phyloP scores from a whole-genome alignment of 176 grass and related monocot species.

The Oryza meyeriana region DNA sequence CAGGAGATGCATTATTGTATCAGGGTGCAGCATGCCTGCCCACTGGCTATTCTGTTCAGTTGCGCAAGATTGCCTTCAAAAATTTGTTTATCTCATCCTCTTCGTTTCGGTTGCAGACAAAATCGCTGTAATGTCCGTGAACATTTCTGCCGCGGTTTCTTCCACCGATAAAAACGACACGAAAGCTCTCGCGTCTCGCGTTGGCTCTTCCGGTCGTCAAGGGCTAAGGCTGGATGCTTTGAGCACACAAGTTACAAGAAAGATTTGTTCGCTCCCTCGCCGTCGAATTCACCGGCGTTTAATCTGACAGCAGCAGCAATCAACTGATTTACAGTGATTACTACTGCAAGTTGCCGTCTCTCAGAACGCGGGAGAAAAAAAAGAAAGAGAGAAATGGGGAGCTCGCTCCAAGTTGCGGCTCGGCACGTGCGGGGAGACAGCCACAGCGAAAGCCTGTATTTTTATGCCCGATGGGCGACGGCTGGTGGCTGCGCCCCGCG shows the following conservation, averaged over 20 bases:
- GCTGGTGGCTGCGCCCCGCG: not conserved
- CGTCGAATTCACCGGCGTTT: not conserved
- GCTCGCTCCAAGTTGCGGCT: not conserved
- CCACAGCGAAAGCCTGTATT: not conserved
- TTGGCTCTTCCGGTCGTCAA: constrained; percentile 23
- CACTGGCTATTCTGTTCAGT: constrained; percentile 1
- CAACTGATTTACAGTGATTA: not conserved
- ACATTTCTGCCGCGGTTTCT: not conserved
- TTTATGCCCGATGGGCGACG: not conserved
- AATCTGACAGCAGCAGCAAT: not conserved
- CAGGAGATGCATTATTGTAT: not conserved
- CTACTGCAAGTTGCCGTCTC: not conserved
- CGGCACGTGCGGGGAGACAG: constrained; percentile 32
- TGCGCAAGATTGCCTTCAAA: not conserved
- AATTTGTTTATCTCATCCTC: constrained; percentile 41
- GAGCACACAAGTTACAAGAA: not conserved
- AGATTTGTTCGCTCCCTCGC: not conserved
- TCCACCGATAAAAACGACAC: not conserved
- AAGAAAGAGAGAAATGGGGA: not conserved
- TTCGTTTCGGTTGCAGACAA: not conserved
- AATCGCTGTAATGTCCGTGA: constrained; percentile 13
- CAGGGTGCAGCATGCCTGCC: not conserved
- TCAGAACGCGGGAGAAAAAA: not conserved
- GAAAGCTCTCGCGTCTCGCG: not conserved
- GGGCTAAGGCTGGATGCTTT: not conserved